Base-by-base conservation (phyloP, 306 rosid genomes). In the Bauhinia variegata region DNA sequence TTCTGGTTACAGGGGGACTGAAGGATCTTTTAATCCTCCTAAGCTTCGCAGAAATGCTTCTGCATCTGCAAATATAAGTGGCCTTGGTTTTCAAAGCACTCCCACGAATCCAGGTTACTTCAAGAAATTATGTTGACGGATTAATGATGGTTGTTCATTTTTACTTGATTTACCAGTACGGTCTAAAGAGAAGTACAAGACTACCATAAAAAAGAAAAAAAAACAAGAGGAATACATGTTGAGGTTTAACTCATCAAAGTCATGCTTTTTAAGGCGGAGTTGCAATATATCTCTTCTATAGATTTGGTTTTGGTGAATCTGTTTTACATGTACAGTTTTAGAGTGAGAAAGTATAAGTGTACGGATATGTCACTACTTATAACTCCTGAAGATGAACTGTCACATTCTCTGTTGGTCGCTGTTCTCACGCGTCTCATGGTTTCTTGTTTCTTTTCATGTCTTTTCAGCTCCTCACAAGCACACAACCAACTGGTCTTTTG, bases 401-500 rank as follows among this genome's bases (percentile, higher is more conserved):
- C 12, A 50, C 13, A 47, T 64, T 60, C 14, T 23, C 44, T 23
- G 18, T 63, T 52, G 37, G 51, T 36, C 32, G 18, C 34, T 68
- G 3, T 50, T 14, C 42, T 51, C 30, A 64, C 13, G 1, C 28
- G 2, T 14, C 15, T 63, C 28, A 15, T 62, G 33, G 15, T 62
- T 19, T 30, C 5, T 41, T 59, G n/a, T 39, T 54, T 28, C 42
- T 15, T 57, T 46, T 73, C 33, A 61, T 53, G 33, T 65, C 54
- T 56, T 13, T 76, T 54, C 68, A 95, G 96, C 73, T 67, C 72
- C 88, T 70, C 81, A 81, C 68, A 93, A 76, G 82, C 96, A 84
- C 79, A 75, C 82, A 49, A 79, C 78, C 79, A 90, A 97, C 79
- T 95, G 96, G 99, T 82, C 95, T 41, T 90, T 95, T 47, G 96